phyloP scores from a whole-genome alignment of 148 eudicot genomes.

The Rhododendron vialii region DNA sequence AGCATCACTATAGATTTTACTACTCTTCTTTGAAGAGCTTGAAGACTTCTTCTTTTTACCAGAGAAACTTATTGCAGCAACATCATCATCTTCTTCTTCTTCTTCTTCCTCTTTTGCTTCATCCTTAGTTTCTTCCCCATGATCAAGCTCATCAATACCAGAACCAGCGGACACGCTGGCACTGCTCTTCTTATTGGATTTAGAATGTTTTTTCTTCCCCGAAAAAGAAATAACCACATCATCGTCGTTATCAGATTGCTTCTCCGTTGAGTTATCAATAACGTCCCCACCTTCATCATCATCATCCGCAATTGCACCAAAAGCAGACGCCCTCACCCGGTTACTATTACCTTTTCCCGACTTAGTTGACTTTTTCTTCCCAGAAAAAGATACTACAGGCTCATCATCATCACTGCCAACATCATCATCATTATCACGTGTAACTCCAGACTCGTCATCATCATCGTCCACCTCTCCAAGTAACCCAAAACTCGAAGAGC shows the following conservation, averaged over 20 bases:
- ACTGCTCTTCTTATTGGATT: conserved; percentile 36
- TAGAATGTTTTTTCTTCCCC: conserved; percentile 61
- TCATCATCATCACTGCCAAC: conserved; percentile 39
- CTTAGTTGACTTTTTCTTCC: conserved; percentile 36
- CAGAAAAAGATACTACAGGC: conserved; percentile 21
- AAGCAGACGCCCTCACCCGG: conserved; percentile 34
- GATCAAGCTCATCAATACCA: conserved; percentile 29
- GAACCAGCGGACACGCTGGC: conserved; percentile 19
- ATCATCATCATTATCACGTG: conserved; percentile 30
- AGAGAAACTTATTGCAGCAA: conserved; percentile 34
- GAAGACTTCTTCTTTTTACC: conserved; percentile 73
- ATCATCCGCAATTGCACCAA: conserved; percentile 47
- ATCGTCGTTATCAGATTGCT: conserved; percentile 38
- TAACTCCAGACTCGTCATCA: conserved; percentile 22
- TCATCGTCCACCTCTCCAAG: conserved; percentile 49
- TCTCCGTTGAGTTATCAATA: conserved; percentile 23
- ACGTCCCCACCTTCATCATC: conserved; percentile 29
- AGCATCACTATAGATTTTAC: conserved; percentile 39
- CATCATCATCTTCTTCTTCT: conserved; percentile 27
- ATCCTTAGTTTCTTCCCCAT: conserved; percentile 31
- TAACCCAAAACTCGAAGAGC: conserved; percentile 42
- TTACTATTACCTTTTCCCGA: conserved; percentile 29
- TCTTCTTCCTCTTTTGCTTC: conserved; percentile 24
- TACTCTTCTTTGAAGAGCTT: conserved; percentile 50
- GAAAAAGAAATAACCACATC: conserved; percentile 47